Percentiles rank a stretch among this genome's conserved stretches.
Evolutionary conservation across 148 eudicot genomes (phyloP).

Genomic region (Arctostaphylos glauca): DNA sequence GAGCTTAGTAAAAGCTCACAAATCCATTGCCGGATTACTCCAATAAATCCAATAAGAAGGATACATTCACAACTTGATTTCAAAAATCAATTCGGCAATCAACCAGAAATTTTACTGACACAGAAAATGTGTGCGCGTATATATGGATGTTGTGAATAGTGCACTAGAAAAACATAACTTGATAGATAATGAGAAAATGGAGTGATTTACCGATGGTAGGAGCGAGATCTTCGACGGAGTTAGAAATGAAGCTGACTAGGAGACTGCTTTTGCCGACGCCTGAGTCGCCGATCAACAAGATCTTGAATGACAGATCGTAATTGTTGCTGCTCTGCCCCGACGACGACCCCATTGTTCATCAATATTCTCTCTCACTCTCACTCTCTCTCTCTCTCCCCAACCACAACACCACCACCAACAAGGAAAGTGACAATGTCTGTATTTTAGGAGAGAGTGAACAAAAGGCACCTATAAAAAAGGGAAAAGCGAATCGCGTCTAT

Average conservation of each 20-base stretch:
- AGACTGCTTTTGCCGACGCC: conserved; percentile 74
- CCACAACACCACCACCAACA: background rate
- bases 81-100: background rate
- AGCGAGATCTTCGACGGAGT: conserved; percentile 56
- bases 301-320: conserved; percentile 71
- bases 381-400: background rate
- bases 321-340: conserved; percentile 32
- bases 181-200: background rate
- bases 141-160: no score
- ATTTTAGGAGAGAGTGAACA: background rate
- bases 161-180: background rate
- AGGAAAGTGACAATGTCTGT: conserved; percentile 8
- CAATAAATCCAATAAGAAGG: background rate
- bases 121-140: no score
- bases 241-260: conserved; percentile 65
- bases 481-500: background rate
- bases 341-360: conserved; percentile 23
- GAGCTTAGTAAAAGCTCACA: background rate
- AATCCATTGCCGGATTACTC: background rate
- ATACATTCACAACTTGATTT: no score
- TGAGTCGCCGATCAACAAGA: conserved; percentile 67
- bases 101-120: background rate
- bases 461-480: background rate
- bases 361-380: conserved; percentile 1
- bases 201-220: conserved; percentile 70